These are phyloP conservation scores for Tubosaeta brunneosetosa DNA, from an alignment of 768 basidiomycete species.

Conservation along the genomic window DNA sequence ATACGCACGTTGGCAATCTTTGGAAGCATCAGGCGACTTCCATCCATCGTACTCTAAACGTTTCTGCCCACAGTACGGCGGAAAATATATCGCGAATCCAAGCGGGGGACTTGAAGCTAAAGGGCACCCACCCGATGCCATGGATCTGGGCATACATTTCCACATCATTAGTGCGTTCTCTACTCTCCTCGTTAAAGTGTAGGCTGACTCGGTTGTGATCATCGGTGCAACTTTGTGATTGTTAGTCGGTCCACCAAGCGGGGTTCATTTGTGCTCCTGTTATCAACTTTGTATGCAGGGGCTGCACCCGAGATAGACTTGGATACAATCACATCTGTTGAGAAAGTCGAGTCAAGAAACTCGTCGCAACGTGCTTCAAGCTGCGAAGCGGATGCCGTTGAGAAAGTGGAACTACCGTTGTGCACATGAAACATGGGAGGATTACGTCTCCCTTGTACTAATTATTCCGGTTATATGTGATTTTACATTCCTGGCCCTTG, in stretches of 20 bases:
- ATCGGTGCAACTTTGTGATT: conserved; percentile 70
- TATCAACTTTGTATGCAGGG: conserved; percentile 39
- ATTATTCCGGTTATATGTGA: too few species aligned
- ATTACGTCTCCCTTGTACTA: too few species aligned
- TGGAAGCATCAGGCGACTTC: conserved; percentile 68
- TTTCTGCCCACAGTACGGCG: conserved; percentile 54
- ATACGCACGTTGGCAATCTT: neutral
- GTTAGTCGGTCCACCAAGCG: conserved; percentile 33
- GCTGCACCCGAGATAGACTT: conserved; percentile 52
- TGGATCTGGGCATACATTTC: conserved; percentile 83
- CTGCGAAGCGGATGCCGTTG: too few species aligned
- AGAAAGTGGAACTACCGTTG: too few species aligned
- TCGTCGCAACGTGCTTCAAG: conserved; percentile 42
- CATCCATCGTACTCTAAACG: neutral
- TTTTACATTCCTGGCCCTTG: too few species aligned
- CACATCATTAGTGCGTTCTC: conserved; percentile 65
- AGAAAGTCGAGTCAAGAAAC: conserved; percentile 71
- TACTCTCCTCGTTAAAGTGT: neutral
- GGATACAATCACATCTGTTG: conserved; percentile 79
- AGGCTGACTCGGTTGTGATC: conserved; percentile 1
- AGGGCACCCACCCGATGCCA: conserved; percentile 81
- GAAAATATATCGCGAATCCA: conserved; percentile 81
- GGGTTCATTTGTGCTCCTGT: neutral
- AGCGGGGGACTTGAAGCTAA: conserved; percentile 87
- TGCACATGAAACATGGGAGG: too few species aligned